Percentiles rank a stretch among this genome's conserved stretches.
phyloP scores from a whole-genome alignment of 441 rosid species.

The Metrosideros polymorpha region DNA sequence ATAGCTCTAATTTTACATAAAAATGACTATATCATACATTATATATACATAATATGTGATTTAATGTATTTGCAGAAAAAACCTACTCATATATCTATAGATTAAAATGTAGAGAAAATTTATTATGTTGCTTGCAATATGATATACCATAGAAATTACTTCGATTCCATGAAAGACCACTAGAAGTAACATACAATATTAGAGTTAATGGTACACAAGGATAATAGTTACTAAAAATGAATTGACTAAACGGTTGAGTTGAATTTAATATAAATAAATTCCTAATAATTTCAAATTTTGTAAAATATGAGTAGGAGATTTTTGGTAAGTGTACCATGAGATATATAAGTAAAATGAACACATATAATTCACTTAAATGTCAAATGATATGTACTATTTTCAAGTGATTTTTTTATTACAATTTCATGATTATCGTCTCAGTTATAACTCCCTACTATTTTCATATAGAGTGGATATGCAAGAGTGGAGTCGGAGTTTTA shows the following conservation, averaged over 20 bases:
- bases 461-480: not conserved
- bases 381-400: not conserved
- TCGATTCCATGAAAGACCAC: not conserved
- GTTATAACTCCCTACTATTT: not conserved
- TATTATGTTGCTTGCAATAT: not conserved
- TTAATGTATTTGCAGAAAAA: no score
- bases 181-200: not conserved
- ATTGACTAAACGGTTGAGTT: not conserved
- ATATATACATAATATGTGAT: no score
- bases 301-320: not conserved
- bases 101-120: no score
- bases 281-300: not conserved
- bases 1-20: no score
- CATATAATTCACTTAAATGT: not conserved
- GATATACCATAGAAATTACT: not conserved
- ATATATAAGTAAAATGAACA: not conserved
- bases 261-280: not conserved
- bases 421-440: not conserved
- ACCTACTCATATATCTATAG: no score
- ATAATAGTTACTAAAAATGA: not conserved
- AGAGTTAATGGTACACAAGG: not conserved
- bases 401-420: not conserved
- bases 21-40: no score
- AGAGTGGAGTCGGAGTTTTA: not conserved
- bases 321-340: not conserved